Evolutionary conservation across 2,329 filamentous ascomycete species (phyloP), one percentile per base, ranked within the genome.

Genomic region (Xylariaceae sp.): DNA sequence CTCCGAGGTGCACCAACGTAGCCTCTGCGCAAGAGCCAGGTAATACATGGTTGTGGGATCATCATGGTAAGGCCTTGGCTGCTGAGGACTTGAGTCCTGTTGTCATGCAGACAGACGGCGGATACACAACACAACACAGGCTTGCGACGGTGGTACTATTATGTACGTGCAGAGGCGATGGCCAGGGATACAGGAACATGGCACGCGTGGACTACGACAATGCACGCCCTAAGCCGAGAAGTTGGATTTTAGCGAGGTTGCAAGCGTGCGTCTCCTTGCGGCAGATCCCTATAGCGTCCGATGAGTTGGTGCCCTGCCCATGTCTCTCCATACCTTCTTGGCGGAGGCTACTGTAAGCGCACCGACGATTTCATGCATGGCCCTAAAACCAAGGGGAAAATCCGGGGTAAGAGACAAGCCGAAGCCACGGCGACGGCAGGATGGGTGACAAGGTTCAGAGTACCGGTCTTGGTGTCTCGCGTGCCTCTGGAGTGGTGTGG

Each of bases 401-500:
- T 55, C 55, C 48, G 53, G 53, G 53, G 53, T 51, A 47, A 45
- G 42, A 19, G 39, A 44, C n/a, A 35, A 39, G n/a, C 40, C 36
- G 42, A 15, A n/a, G 39, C 22, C 10, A 33, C 42, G 48, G 11
- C 35, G 45, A 39, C 5, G 12, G 30, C 17, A 19, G 15, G 18
- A 17, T 22, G 43, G 33, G 33, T n/a, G 39, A 18, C 19, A 38
- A 32, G 33, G 53, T 44, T 27, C 33, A 39, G 19, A 22, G 19
- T 14, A 22, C 12, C 10, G 12, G 32, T 32, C 14, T 5, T 49
- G 52, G 46, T 41, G 52, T 53, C 44, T 22, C 39, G 51, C 33
- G 27, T 41, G 14, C 18, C 39, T 49, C 46, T 45, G 19, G 35
- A 51, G 48, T 55, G 56, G 61, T 62, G 61, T 63, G 61, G 54